Evolutionary conservation across 176 grass and related monocot species (phyloP), one percentile per base, ranked within the genome.

Genomic region (Cenchrus americanus): DNA sequence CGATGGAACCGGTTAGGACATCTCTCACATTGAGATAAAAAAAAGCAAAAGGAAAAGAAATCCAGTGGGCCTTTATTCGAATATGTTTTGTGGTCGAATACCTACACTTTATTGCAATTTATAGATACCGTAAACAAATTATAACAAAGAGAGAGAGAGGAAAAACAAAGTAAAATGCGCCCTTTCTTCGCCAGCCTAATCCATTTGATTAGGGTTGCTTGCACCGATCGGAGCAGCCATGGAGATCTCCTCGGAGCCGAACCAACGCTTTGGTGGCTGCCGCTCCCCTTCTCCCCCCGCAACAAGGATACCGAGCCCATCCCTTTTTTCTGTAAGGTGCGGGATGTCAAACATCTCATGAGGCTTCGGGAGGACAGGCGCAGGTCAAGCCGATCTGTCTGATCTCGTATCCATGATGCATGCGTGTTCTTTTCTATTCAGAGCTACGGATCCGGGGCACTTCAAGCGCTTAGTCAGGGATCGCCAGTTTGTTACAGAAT

Each of bases 401-500:
- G 55, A 22, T 59, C 21, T 59, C 55, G 55, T 7, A 3, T 22
- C 19, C 53, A 21, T 21, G 53, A 10, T 22, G 55, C 60, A 1
- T 65, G 14, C 14, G 13, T 65, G 63, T 18, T 6, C 3, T 13
- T 14, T 66, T 18, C 14, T 66, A 18, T 17, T 17, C 18, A 71
- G 69, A 23, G 41, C 19, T 5, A 26, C 22, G n/a, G 0, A 71
- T 22, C 69, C 22, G 69, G 69, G 69, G 2, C 69, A 49, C 22
- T 71, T 50, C 12, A 2, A 50, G 53, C 73, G 73, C 52, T 59
- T 76, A 37, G 34, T 32, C 1, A 10, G 3, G 10, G 3, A 76
- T 18, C 73, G 53, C 32, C 1, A n/a, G 52, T 32, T 76, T 23
- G 73, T 76, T 21, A 14, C 57, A 11, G 73, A 76, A n/a, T 76